Evolutionary conservation across 257 asterid genomes (phyloP).

Genomic region (Scutellaria galericulata): DNA sequence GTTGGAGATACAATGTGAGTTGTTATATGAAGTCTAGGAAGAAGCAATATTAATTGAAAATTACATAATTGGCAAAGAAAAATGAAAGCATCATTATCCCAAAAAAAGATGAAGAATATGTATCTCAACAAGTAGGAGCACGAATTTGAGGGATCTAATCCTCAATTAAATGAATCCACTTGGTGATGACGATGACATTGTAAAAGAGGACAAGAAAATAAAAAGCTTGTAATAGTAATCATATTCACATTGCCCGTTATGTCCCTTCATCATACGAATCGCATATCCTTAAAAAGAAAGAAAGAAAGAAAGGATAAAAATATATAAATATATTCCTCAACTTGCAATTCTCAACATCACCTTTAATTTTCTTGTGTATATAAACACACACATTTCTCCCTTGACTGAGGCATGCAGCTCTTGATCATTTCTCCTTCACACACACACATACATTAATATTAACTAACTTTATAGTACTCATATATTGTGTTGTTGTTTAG

Average conservation of each 20-base stretch:
- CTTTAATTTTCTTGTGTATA: not conserved
- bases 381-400: slow-evolving; percentile 28
- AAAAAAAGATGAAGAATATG: slow-evolving; percentile 26
- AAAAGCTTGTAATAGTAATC: slow-evolving; percentile 32
- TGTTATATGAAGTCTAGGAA: too few species aligned
- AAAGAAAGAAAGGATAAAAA: not conserved
- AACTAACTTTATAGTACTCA: too few species aligned
- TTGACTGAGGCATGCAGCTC: not conserved
- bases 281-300: not conserved
- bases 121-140: slow-evolving; percentile 43
- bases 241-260: slow-evolving; percentile 29
- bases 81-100: not conserved
- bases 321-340: slow-evolving; percentile 45
- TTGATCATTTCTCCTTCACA: too few species aligned
- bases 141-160: slow-evolving; percentile 64
- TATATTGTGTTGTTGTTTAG: too few species aligned
- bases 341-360: slow-evolving; percentile 42
- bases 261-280: slow-evolving; percentile 36
- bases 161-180: slow-evolving; percentile 51
- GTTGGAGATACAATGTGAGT: too few species aligned
- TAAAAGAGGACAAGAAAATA: slow-evolving; percentile 54
- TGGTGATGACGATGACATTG: slow-evolving; percentile 43
- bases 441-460: too few species aligned
- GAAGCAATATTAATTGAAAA: too few species aligned
- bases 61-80: too few species aligned